Base-by-base conservation (phyloP, 2,329 filamentous ascomycete genomes). In the Alternaria brassicicola region DNA sequence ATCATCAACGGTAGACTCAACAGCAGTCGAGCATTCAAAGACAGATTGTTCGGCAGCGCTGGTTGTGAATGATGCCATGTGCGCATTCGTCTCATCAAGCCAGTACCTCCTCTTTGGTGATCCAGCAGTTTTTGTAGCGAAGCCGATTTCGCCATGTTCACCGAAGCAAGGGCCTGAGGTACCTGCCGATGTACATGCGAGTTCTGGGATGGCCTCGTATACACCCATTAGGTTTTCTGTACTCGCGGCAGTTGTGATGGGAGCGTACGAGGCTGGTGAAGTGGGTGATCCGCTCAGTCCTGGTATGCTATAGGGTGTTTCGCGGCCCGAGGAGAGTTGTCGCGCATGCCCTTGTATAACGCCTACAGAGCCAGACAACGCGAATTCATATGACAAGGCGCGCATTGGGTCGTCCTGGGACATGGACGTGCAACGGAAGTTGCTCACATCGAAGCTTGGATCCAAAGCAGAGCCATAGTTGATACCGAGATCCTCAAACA, bases 401-500 rank as follows among this genome's bases (percentile, higher is more conserved):
- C 66, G 65, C 2, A 60, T 43, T 4, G 65, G 59, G 13, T 69
- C 61, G 33, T 61, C 39, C 8, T 47, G 26, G 13, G 55, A 30
- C 12, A 70, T 55, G 4, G 39, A 46, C 4, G 39, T 17, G 31
- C 62, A 63, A 2, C 55, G 7, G 47, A 76, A 75, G 45, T 74
- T 70, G 26, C 51, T 60, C n/a, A 70, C 35, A 41, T 70, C 62
- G 64, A 76, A 76, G 53, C 71, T 75, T 10, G 57, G 48, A 38
- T 76, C 73, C 6, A 76, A 38, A 17, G 54, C 35, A 15, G 67
- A 59, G n/a, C 63, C 48, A 7, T 61, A 30, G 19, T 65, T 51
- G 8, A 77, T 47, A 1, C 74, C 75, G 3, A 77, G 68, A 56
- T 78, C 75, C 62, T 78, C 75, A 23, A 71, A 64, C 13, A 73